Base-by-base conservation (phyloP, 805 yeast genomes). In the Ogataea zsoltii region DNA sequence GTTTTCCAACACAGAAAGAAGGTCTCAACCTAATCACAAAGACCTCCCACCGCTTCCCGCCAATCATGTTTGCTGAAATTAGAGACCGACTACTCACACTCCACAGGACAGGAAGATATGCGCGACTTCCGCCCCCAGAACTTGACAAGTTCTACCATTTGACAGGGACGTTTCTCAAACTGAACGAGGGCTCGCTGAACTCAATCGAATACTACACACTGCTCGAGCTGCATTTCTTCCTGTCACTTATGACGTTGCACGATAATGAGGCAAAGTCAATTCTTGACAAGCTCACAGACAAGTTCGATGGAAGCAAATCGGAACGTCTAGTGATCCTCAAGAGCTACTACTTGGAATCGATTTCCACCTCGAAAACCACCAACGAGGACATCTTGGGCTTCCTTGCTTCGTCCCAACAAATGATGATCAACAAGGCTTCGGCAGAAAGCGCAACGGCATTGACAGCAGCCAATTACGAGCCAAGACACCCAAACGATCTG, bases 221-320 rank as follows among this genome's bases (percentile, higher is more conserved):
- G 25, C 70, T 82, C 52, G 96, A 88, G 61, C 74, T 88, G 56
- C 82, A 85, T 41, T 88, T 88, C 63, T 80, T 79, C 57, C 70
- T 90, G 14, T 68, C 83, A 4, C 63, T 91, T 30, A 63, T 75
- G 44, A 69, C 85, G n/a, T 71, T 78, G 41, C 75, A 80, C 46
- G 96, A 88, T 58, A 66, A 72, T 2, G 89, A 82, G 50, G 96
- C 97, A 10, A 79, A 83, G 54, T 65, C 77, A 10, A 68, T 80
- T 49, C 73, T 88, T 46, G 86, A 84, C 46, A 69, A 80, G 37
- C 60, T 91, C 13, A 62, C 76, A 29, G 97, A 91, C 58, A 78
- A 79, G 58, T 82, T 90, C 60, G 82, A 80, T 29, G 53, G 55
- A 31, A 62, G 63, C 15, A 65, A 70, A 17, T 72, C 85, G 17